Evolutionary conservation across 2,329 filamentous ascomycete species (phyloP).

Genomic region (Colletotrichum melonis): DNA sequence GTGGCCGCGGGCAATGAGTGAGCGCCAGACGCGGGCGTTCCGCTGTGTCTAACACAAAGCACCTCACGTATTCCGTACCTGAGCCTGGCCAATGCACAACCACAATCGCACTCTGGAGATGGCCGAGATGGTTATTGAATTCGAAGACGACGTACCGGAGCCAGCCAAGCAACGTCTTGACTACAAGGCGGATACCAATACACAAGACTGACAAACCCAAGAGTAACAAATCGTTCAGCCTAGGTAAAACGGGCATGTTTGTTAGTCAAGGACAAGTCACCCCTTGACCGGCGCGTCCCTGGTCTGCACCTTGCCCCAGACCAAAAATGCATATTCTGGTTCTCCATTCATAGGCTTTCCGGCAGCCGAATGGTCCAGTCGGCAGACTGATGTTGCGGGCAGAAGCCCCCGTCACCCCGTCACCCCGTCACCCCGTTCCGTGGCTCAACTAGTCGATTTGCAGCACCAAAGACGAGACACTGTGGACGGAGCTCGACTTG

Average conservation of each 20-base stretch:
- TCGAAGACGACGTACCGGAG: not conserved
- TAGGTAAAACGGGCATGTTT: conserved; percentile 18
- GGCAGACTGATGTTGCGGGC: conserved; percentile 2
- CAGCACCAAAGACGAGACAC: not conserved
- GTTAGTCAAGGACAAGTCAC: conserved; percentile 21
- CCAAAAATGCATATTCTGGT: conserved; percentile 8
- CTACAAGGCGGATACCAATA: conserved; percentile 5
- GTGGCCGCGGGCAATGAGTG: conserved; percentile 15
- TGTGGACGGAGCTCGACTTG: not conserved
- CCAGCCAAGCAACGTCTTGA: not conserved
- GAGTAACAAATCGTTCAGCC: conserved; percentile 13
- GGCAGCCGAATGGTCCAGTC: conserved; percentile 27
- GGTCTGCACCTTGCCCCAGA: conserved; percentile 29
- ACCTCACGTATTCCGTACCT: not conserved
- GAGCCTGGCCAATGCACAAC: not conserved
- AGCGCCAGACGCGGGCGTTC: not conserved
- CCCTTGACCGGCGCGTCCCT: conserved; percentile 23
- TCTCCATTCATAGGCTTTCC: conserved; percentile 25
- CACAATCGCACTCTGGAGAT: not conserved
- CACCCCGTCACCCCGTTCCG: conserved; percentile 17
- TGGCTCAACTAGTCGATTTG: conserved; percentile 23
- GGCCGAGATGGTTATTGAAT: not conserved
- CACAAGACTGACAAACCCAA: conserved; percentile 1
- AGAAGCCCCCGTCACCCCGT: not conserved
- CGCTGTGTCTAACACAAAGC: not conserved